Percentiles rank a stretch among this genome's conserved stretches.
Conservation (phyloP, 1,139 yeast species). For the Suhomyces choctaworum region DNA sequence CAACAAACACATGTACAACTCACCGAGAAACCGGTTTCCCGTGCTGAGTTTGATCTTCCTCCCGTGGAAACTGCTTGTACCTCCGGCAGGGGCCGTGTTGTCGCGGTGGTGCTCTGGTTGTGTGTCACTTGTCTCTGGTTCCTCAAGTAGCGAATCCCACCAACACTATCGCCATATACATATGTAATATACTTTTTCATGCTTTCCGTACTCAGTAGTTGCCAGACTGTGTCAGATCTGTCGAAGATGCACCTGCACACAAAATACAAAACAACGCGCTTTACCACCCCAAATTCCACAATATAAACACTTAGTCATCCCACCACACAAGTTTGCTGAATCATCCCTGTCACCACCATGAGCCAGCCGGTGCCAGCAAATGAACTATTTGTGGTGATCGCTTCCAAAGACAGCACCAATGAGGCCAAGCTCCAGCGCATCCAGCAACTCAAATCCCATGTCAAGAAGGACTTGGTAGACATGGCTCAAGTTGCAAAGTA, state of each 20-base stretch:
- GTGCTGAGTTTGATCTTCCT: constrained; percentile 5
- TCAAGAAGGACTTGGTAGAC: constrained; percentile 66
- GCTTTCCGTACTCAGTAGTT: too few species aligned
- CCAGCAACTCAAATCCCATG: constrained; percentile 61
- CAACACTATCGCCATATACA: too few species aligned
- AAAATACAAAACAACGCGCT: not conserved
- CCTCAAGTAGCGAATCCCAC: not conserved
- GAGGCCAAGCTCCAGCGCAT: constrained; percentile 41
- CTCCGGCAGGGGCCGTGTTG: constrained; percentile 5
- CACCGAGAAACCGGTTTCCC: not conserved
- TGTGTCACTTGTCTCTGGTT: not conserved
- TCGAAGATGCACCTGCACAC: not conserved
- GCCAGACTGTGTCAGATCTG: not conserved
- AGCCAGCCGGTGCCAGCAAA: constrained; percentile 22
- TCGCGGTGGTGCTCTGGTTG: constrained; percentile 7
- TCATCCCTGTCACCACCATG: constrained; percentile 3
- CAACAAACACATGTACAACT: not conserved
- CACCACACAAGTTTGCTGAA: not conserved
- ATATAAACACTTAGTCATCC: not conserved
- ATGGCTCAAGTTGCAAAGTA: constrained; percentile 53
- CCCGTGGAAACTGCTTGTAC: not conserved
- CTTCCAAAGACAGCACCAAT: constrained; percentile 20
- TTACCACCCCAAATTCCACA: not conserved
- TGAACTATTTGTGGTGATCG: constrained; percentile 26
- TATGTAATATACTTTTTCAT: too few species aligned